Percentiles rank a stretch among this genome's conserved stretches.
These are phyloP conservation scores for Byssothecium circinans DNA, from an alignment of 2,329 filamentous ascomycete genomes.

Conservation along the genomic window DNA sequence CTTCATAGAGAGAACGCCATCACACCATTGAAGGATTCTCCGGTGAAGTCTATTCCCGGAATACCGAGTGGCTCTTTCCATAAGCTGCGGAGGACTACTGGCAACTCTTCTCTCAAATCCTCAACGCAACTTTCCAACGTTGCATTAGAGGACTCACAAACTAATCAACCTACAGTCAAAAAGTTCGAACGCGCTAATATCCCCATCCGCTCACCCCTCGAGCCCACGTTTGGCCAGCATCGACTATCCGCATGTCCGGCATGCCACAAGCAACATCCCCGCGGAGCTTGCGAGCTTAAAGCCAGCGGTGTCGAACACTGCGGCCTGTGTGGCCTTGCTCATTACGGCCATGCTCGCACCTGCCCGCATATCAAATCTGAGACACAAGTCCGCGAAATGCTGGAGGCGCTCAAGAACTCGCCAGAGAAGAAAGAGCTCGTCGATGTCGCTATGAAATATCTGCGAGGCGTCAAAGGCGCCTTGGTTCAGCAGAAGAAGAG, in stretches of 20 bases:
- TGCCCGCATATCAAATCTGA: constrained; percentile 67
- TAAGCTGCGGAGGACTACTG: neutral
- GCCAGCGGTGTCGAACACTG: constrained; percentile 62
- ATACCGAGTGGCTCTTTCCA: neutral
- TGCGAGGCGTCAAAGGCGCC: constrained; percentile 59
- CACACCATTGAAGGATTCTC: neutral
- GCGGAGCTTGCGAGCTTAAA: constrained; percentile 64
- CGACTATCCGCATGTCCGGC: constrained; percentile 50
- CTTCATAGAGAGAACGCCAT: neutral
- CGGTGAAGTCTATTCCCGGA: neutral
- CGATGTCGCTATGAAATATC: constrained; percentile 58
- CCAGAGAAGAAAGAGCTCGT: constrained; percentile 58
- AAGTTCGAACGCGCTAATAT: constrained; percentile 35
- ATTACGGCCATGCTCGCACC: constrained; percentile 56
- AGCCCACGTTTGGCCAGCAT: constrained; percentile 21
- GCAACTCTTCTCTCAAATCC: neutral
- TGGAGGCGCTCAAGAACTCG: constrained; percentile 62
- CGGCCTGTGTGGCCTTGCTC: constrained; percentile 65
- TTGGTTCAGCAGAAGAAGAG: constrained; percentile 57
- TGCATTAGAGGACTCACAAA: neutral
- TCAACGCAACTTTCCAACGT: neutral
- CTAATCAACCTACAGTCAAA: constrained; percentile 31
- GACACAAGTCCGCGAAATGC: constrained; percentile 64
- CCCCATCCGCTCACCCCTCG: constrained; percentile 30
- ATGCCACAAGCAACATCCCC: constrained; percentile 57